Evolutionary conservation across 1,284 basidiomycete species (phyloP).

Genomic region (Vanrija sp.): DNA sequence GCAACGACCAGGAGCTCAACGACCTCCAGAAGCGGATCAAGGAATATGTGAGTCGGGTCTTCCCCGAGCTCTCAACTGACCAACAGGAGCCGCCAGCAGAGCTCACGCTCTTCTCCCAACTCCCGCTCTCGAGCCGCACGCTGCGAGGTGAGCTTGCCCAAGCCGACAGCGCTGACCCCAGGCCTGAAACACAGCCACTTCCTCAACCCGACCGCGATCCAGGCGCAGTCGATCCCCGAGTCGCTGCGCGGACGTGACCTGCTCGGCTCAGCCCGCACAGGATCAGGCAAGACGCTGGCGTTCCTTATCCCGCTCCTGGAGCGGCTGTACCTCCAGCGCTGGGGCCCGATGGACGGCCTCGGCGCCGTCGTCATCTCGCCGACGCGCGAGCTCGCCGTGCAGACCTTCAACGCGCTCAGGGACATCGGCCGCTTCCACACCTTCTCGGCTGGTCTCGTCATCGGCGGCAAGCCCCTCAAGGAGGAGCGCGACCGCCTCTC

Average conservation of each 20-base stretch:
- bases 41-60: conserved; percentile 40
- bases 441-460: conserved; percentile 92
- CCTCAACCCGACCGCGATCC: conserved; percentile 79
- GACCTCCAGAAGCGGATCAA: conserved; percentile 41
- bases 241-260: conserved; percentile 66
- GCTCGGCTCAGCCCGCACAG: conserved; percentile 72
- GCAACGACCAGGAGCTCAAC: conserved; percentile 43
- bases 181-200: conserved; percentile 83
- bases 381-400: conserved; percentile 90
- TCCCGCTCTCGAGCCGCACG: conserved; percentile 47
- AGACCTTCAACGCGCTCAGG: conserved; percentile 93
- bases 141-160: conserved; percentile 31
- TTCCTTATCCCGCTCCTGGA: conserved; percentile 76
- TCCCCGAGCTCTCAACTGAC: neutral
- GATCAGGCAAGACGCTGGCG: conserved; percentile 78
- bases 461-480: conserved; percentile 93
- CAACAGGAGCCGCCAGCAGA: conserved; percentile 27
- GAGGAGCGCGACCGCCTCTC: conserved; percentile 84
- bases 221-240: conserved; percentile 61
- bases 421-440: conserved; percentile 86
- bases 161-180: conserved; percentile 29
- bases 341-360: conserved; percentile 78
- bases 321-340: conserved; percentile 66
- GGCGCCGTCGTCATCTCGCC: conserved; percentile 93
- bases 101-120: conserved; percentile 44